A percentile compares a stretch with the other conserved stretches of the same genome.
Conservation (phyloP, 2,329 filamentous ascomycete species). For the Sporothrix inflata region DNA sequence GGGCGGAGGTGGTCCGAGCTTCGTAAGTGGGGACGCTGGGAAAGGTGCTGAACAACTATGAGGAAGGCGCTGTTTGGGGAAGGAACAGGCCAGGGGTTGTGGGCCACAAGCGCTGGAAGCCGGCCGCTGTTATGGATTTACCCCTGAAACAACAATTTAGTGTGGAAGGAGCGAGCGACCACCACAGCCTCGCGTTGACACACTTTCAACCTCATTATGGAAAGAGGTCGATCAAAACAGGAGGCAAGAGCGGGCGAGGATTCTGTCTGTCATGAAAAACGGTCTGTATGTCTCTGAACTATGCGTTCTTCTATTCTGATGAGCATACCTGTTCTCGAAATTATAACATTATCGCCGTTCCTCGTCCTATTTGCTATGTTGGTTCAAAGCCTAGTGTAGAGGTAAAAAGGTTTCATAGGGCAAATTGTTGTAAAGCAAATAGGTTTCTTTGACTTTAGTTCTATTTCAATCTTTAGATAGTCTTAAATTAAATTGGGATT, state of each 20-base stretch:
- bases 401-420: too few relatives aligned
- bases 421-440: too few relatives aligned
- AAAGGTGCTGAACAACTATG: not conserved
- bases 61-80: not conserved
- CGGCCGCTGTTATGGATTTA: not conserved
- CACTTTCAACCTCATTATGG: not conserved
- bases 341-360: not conserved
- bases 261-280: too few relatives aligned
- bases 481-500: too few relatives aligned
- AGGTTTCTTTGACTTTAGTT: too few relatives aligned
- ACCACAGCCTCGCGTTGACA: not conserved
- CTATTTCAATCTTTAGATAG: too few relatives aligned
- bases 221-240: not conserved
- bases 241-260: not conserved
- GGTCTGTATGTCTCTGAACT: too few relatives aligned
- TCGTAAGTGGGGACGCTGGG: not conserved
- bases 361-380: not conserved
- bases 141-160: not conserved
- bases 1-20: conserved; percentile 14
- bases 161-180: not conserved
- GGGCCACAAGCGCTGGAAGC: not conserved
- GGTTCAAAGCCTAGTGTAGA: too few relatives aligned
- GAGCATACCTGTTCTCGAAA: too few relatives aligned
- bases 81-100: not conserved
- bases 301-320: too few relatives aligned